Conservation (phyloP, 108 stramenopile genomes). For the Nannochloropsis gaditana region DNA sequence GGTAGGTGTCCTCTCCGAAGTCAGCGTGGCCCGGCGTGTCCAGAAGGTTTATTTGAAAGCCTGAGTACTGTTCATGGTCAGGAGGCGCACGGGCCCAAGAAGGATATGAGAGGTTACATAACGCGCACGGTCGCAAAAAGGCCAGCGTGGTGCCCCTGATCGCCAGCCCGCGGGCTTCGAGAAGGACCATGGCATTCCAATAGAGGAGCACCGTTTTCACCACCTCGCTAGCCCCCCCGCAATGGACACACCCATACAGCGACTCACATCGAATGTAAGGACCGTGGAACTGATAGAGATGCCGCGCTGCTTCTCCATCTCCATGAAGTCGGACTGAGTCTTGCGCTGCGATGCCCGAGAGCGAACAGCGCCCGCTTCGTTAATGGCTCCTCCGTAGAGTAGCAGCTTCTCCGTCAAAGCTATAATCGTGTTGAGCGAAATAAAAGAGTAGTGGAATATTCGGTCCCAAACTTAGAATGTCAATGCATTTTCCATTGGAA, state of each 20-base stretch:
- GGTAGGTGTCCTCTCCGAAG: conserved; percentile 90
- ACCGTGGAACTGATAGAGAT: conserved; percentile 82
- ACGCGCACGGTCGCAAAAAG: no score
- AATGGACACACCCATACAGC: no score
- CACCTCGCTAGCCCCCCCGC: no score
- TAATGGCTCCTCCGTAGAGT: conserved; percentile 79
- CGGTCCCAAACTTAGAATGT: no score
- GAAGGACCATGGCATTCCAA: no score
- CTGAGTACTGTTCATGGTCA: conserved; percentile 59
- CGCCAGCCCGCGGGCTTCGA: no score
- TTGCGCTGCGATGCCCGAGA: not conserved
- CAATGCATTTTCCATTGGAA: no score
- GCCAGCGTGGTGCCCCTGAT: no score
- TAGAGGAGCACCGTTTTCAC: no score
- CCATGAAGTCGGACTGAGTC: conserved; percentile 55
- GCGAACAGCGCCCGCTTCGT: conserved; percentile 87
- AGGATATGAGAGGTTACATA: no score
- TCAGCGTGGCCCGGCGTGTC: conserved; percentile 88
- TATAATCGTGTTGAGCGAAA: not conserved
- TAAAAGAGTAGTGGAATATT: not conserved
- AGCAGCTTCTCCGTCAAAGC: conserved; percentile 90
- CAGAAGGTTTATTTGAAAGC: conserved; percentile 56
- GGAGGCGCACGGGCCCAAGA: no score
- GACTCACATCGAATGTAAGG: conserved; percentile 69
- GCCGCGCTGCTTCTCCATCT: conserved; percentile 86